Evolutionary conservation across 2,329 filamentous ascomycete species (phyloP).

Genomic region (Biscogniauxia marginata): DNA sequence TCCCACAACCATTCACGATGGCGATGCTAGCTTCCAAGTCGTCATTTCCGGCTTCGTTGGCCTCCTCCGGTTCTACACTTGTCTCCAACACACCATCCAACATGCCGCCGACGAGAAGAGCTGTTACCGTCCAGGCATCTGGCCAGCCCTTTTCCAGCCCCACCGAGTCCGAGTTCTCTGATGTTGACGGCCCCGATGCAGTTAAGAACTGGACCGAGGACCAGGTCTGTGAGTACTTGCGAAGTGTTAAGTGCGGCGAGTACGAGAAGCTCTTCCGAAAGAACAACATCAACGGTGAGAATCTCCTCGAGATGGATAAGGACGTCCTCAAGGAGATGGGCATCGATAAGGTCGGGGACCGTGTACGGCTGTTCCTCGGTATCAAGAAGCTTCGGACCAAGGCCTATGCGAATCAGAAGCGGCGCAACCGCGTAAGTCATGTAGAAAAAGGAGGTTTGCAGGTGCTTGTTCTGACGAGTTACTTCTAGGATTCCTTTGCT

Average conservation of each 20-base stretch:
- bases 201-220: slow-evolving; percentile 90
- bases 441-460: slow-evolving; percentile 1
- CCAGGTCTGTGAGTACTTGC: slow-evolving; percentile 85
- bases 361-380: slow-evolving; percentile 83
- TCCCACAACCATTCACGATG: slow-evolving; percentile 46
- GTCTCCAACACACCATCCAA: slow-evolving; percentile 47
- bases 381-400: slow-evolving; percentile 81
- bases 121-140: slow-evolving; percentile 46
- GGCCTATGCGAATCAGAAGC: slow-evolving; percentile 73
- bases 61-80: slow-evolving; percentile 43
- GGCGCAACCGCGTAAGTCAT: slow-evolving; percentile 74
- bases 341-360: slow-evolving; percentile 95
- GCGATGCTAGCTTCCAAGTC: slow-evolving; percentile 77
- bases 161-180: slow-evolving; percentile 90
- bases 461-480: slow-evolving; percentile 15
- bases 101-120: slow-evolving; percentile 52
- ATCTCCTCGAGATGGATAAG: slow-evolving; percentile 95
- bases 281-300: slow-evolving; percentile 97
- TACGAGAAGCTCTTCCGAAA: slow-evolving; percentile 87
- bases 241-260: slow-evolving; percentile 87
- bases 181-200: slow-evolving; percentile 72
- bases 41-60: slow-evolving; percentile 61
- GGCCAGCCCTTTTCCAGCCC: slow-evolving; percentile 71
- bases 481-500: slow-evolving; percentile 73
- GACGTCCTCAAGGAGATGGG: slow-evolving; percentile 96